A percentile compares a stretch with the other conserved stretches of the same genome.
Conservation (phyloP, 139 green algal genomes). For the Chlorella sp. region DNA sequence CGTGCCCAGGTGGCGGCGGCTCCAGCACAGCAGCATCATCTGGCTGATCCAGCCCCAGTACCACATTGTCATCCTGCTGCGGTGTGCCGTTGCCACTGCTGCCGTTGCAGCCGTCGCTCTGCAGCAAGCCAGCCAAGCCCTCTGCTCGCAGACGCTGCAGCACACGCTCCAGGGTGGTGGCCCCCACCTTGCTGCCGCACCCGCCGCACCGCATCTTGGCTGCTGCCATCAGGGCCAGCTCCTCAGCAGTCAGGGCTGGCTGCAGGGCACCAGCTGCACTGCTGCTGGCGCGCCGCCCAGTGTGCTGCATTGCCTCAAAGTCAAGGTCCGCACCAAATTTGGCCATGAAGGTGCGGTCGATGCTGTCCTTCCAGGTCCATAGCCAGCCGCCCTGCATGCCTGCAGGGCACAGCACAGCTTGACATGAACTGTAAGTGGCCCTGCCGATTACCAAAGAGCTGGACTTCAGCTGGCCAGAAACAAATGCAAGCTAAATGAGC, state of each 20-base stretch:
- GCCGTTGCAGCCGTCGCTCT: conserved; percentile 12
- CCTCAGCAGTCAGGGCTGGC: conserved; percentile 47
- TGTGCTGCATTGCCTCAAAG: conserved; percentile 29
- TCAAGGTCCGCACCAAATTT: conserved; percentile 75
- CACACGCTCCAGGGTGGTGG: conserved; percentile 59
- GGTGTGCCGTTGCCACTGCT: neutral
- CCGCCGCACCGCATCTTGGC: conserved; percentile 90
- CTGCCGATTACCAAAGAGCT: too few species aligned
- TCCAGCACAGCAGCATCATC: conserved; percentile 82
- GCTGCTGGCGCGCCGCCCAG: neutral
- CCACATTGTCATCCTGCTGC: conserved; percentile 19
- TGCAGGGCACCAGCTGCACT: neutral
- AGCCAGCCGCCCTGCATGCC: conserved; percentile 73
- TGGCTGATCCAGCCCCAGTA: conserved; percentile 57
- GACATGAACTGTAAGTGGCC: too few species aligned
- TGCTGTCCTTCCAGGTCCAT: conserved; percentile 93
- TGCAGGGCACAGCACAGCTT: neutral
- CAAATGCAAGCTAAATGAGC: too few species aligned
- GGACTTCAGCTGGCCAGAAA: too few species aligned
- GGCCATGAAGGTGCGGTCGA: conserved; percentile 91
- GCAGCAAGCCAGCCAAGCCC: neutral
- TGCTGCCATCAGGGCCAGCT: conserved; percentile 51
- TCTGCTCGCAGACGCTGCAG: conserved; percentile 60
- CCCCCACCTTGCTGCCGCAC: conserved; percentile 92
- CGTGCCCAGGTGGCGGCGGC: conserved; percentile 62